Evolutionary conservation across 305 asterid species (phyloP).

Genomic region (Fraxinus paxiana): DNA sequence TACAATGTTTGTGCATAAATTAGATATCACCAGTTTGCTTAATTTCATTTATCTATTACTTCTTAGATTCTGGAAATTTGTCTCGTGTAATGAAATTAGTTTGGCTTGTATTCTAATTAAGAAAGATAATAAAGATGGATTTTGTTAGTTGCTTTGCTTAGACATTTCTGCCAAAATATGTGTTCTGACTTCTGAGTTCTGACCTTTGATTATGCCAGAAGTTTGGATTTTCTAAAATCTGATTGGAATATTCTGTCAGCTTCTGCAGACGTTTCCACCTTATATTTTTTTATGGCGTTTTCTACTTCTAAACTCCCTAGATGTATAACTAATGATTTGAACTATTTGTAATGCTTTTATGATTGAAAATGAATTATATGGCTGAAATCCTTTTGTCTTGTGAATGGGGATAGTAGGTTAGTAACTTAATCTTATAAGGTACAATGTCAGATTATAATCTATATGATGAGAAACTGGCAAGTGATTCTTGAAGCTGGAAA

Average conservation of each 20-base stretch:
- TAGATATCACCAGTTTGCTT: not conserved
- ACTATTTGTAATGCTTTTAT: not conserved
- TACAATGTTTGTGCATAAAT: not conserved
- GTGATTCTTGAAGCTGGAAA: not conserved
- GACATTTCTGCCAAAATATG: not conserved
- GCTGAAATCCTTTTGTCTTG: not conserved
- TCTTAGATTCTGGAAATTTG: not conserved
- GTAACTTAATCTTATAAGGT: not conserved
- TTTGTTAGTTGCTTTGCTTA: not conserved
- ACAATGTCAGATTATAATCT: not conserved
- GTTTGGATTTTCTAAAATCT: not conserved
- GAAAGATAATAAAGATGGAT: not conserved
- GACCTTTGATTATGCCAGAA: not conserved
- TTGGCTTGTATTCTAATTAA: not conserved
- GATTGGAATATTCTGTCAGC: not conserved
- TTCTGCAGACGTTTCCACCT: not conserved
- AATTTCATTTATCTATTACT: not conserved
- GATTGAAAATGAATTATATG: not conserved
- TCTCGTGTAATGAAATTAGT: not conserved
- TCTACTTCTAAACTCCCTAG: not conserved
- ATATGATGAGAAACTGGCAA: not conserved
- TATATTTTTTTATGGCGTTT: not conserved
- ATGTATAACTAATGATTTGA: not conserved
- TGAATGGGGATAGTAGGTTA: not conserved
- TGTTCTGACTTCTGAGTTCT: not conserved